phyloP scores from a whole-genome alignment of 176 grass and related monocot genomes.

The Secale cereale region DNA sequence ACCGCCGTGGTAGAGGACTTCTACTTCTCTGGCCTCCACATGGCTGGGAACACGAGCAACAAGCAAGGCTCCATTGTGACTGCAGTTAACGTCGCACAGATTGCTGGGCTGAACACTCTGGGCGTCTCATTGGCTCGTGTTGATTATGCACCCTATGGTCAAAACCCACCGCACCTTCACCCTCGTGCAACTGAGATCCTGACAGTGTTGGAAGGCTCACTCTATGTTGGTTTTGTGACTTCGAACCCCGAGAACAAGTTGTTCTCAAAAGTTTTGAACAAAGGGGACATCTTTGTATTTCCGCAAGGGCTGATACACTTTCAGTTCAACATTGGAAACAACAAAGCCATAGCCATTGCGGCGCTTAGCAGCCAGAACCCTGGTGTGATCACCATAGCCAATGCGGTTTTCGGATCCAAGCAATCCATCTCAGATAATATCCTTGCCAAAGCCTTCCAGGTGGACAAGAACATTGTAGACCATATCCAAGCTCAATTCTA shows the following conservation, averaged over 20 bases:
- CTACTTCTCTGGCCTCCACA: background rate
- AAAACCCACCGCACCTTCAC: background rate
- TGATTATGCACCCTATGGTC: background rate
- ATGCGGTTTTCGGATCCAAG: background rate
- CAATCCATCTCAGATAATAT: background rate
- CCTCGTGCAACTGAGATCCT: background rate
- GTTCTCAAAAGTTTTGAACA: background rate
- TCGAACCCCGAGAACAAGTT: background rate
- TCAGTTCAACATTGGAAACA: background rate
- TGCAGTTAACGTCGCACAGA: background rate
- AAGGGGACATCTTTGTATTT: background rate
- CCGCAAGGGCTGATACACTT: background rate
- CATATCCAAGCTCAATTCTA: background rate
- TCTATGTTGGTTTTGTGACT: background rate
- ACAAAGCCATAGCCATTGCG: background rate
- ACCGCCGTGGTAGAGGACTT: background rate
- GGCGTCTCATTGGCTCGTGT: background rate
- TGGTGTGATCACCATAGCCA: background rate
- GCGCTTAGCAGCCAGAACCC: background rate
- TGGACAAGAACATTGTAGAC: background rate
- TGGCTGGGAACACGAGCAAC: background rate
- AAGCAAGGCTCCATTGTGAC: background rate
- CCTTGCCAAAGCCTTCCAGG: background rate
- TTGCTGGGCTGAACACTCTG: background rate
- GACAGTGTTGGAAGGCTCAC: background rate